Percentiles rank a stretch among this genome's conserved stretches.
These are phyloP conservation scores for Datisca glomerata DNA, from an alignment of 306 rosid genomes.

Conservation along the genomic window DNA sequence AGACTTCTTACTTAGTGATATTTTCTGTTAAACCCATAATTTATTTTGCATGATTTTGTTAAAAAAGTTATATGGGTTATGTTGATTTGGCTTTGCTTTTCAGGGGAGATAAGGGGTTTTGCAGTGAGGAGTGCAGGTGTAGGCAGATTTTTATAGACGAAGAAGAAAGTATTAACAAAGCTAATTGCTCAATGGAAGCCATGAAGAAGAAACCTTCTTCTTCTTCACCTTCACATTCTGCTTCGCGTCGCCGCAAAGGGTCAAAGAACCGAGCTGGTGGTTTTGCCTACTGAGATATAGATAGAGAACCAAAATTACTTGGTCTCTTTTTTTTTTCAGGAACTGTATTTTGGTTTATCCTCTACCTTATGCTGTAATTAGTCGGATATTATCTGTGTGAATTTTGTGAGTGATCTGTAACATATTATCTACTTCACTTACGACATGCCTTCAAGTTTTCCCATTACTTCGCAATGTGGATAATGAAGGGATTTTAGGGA, in stretches of 20 bases:
- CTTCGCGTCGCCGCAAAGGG: slow-evolving; percentile 28
- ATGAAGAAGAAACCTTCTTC: slow-evolving; percentile 23
- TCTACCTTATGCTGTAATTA: no score
- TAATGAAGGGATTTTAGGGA: no score
- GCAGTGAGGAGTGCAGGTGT: slow-evolving; percentile 91
- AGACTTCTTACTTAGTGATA: no score
- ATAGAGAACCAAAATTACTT: no score
- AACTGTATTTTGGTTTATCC: no score
- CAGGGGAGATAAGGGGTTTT: slow-evolving; percentile 86
- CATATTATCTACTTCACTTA: no score
- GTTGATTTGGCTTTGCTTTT: neutral
- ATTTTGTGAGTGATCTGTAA: no score
- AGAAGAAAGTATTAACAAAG: slow-evolving; percentile 37
- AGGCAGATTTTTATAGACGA: slow-evolving; percentile 83
- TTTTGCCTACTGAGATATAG: slow-evolving; percentile 28
- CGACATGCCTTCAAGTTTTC: no score
- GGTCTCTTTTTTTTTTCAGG: no score
- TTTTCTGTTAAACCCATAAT: neutral
- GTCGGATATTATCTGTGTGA: no score
- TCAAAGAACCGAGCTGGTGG: slow-evolving; percentile 29
- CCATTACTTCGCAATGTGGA: no score
- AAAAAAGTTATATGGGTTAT: neutral
- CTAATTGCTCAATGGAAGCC: slow-evolving; percentile 37
- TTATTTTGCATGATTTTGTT: neutral
- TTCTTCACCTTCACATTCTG: slow-evolving; percentile 26